phyloP scores from a whole-genome alignment of 2,329 filamentous ascomycete genomes.

The Knufia fluminis region DNA sequence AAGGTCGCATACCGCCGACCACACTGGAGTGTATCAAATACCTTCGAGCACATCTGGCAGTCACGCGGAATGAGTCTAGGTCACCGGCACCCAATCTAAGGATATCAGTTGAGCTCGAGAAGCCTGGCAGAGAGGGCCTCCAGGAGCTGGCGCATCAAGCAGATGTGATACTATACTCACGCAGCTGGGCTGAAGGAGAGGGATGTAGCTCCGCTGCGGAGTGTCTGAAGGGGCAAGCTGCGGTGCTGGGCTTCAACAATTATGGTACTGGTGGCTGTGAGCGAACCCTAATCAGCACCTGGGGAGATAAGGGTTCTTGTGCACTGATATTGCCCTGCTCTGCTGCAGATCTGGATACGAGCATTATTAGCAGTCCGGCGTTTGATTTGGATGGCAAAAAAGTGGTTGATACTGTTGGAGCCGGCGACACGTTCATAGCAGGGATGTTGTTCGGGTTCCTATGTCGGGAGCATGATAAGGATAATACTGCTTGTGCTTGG shows the following conservation, averaged over 20 bases:
- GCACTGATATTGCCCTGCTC: conserved; percentile 31
- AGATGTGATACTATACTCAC: conserved; percentile 66
- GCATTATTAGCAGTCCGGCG: not conserved
- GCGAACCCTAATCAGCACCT: conserved; percentile 47
- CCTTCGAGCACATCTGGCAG: conserved; percentile 27
- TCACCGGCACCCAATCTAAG: conserved; percentile 32
- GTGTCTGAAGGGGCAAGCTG: conserved; percentile 42
- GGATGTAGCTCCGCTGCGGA: conserved; percentile 39
- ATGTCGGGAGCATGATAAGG: conserved; percentile 31
- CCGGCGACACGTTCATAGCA: conserved; percentile 67
- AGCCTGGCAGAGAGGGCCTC: conserved; percentile 54
- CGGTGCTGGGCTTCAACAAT: conserved; percentile 21
- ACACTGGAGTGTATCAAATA: conserved; percentile 51
- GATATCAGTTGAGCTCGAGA: conserved; percentile 65
- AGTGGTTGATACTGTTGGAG: conserved; percentile 48
- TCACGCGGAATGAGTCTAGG: not conserved
- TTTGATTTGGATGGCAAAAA: not conserved
- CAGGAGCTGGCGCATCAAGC: conserved; percentile 51
- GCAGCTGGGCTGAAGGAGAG: conserved; percentile 59
- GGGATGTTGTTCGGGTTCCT: conserved; percentile 57
- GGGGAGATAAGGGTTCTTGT: conserved; percentile 48
- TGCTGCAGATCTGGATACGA: not conserved
- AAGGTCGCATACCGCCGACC: conserved; percentile 57
- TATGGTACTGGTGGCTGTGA: conserved; percentile 16
- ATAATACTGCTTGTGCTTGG: conserved; percentile 21